Conservation (phyloP, 768 basidiomycete species). For the Steccherinum ochraceum region DNA sequence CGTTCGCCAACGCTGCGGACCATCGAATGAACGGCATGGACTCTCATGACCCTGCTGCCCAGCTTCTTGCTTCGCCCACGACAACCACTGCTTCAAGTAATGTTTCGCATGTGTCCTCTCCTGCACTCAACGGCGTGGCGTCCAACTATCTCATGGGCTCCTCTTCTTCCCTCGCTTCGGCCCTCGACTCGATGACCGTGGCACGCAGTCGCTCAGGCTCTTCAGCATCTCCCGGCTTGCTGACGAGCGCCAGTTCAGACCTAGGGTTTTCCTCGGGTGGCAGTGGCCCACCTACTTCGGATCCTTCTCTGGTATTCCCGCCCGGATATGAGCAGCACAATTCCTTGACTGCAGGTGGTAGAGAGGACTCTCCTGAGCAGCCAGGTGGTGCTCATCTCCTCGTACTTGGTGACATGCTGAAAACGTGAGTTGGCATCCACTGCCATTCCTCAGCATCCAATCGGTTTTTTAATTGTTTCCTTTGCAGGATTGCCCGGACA, state of each 20-base stretch:
- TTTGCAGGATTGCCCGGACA: conserved; percentile 19
- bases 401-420: conserved; percentile 43
- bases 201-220: conserved; percentile 27
- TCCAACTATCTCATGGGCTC: conserved; percentile 22
- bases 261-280: conserved; percentile 21
- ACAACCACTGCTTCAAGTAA: conserved; percentile 25
- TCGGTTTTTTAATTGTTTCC: conserved; percentile 18
- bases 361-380: conserved; percentile 26
- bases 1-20: conserved; percentile 32
- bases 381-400: conserved; percentile 37
- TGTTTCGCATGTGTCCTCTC: conserved; percentile 27
- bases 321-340: conserved; percentile 16
- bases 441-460: conserved; percentile 28
- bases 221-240: conserved; percentile 24
- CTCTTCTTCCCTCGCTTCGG: conserved; percentile 28
- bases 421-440: conserved; percentile 39
- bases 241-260: conserved; percentile 19
- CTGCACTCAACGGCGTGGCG: conserved; percentile 24
- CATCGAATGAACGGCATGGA: conserved; percentile 17
- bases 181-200: conserved; percentile 23
- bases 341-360: conserved; percentile 13
- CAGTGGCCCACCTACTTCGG: conserved; percentile 21
- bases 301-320: conserved; percentile 22
- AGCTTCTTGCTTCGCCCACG: conserved; percentile 26
- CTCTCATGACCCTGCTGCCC: conserved; percentile 11